phyloP scores from a whole-genome alignment of 495 filamentous ascomycete genomes.

The Staphylotrichum tortipilum region DNA sequence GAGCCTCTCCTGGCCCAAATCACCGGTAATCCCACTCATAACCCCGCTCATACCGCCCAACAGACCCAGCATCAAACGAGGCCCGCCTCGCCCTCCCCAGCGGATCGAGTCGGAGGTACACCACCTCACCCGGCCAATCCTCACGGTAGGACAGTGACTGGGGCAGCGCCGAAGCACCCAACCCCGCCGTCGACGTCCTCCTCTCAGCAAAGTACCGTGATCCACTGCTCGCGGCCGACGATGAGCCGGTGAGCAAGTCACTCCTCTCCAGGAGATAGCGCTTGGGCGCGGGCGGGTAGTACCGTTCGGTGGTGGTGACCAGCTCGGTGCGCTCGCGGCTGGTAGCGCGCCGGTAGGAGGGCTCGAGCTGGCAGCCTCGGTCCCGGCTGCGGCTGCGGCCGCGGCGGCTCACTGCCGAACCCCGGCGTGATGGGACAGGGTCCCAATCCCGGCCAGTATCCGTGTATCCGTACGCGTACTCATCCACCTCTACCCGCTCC shows the following conservation, averaged over 20 bases:
- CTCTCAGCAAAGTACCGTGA: background rate
- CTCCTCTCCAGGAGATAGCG: conserved; percentile 1
- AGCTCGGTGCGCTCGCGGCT: background rate
- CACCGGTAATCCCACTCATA: conserved; percentile 1
- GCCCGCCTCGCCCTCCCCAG: background rate
- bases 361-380: no score
- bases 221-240: background rate
- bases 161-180: background rate
- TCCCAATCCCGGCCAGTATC: background rate
- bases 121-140: background rate
- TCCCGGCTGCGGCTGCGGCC: background rate
- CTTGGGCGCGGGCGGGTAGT: conserved; percentile 9
- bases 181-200: background rate
- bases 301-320: background rate
- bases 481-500: no score
- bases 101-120: conserved; percentile 6
- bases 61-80: background rate
- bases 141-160: conserved; percentile 2
- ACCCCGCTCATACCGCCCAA: conserved; percentile 1
- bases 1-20: background rate
- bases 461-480: no score
- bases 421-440: no score
- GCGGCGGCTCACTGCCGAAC: no score
- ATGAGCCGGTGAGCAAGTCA: background rate
- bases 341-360: background rate